Base-by-base conservation (phyloP, 768 basidiomycete genomes). In the Chalciporus sphaerocephalus region DNA sequence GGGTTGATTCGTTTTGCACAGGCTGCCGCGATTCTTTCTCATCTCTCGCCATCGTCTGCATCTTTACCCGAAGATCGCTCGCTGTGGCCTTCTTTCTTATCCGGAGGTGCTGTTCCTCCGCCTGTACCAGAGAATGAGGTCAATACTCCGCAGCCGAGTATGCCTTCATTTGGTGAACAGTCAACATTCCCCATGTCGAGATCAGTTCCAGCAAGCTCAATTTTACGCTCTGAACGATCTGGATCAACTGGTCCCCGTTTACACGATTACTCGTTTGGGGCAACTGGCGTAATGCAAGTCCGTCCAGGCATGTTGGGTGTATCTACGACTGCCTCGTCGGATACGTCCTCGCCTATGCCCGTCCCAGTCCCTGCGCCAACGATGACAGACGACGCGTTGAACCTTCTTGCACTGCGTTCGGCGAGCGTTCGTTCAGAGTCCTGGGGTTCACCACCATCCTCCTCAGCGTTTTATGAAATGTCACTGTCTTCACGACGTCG, bases 1-100 rank as follows among this genome's bases (percentile, higher is more conserved):
- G 21, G 45, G 37, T 50, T 53, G 25, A 59, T 38, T 30, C 23
- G 21, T 37, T 51, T 38, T 40, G 49, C 20, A 18, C 55, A 91
- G 85, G 94, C 94, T 15, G 95, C 95, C 2, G 91, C 95, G 15
- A 98, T 99, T 51, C 79, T 99, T 36, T 89, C 89, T 4, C 92
- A 92, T 62, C 74, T 95, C 47, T 80, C 83, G 5, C 84, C 87
- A 0, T 68, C 71, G 3, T 74, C 79, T 2, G 72, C 76, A 3
- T 91, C 90, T 6, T 74, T 99, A 2, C 96, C 95, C 0, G 92
- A 93, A 46, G 95, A 97, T 62, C 87, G 94, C 51, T 89, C 87
- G 2, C 78, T 93, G 37, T 97, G 95, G 90, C 91, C 92, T 0
- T 81, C 81, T 25, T 90, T 84, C 65, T 72, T 91, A 23, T 85